Base-by-base conservation (phyloP, 345 rosid species). In the Citrus mangshanensis region DNA sequence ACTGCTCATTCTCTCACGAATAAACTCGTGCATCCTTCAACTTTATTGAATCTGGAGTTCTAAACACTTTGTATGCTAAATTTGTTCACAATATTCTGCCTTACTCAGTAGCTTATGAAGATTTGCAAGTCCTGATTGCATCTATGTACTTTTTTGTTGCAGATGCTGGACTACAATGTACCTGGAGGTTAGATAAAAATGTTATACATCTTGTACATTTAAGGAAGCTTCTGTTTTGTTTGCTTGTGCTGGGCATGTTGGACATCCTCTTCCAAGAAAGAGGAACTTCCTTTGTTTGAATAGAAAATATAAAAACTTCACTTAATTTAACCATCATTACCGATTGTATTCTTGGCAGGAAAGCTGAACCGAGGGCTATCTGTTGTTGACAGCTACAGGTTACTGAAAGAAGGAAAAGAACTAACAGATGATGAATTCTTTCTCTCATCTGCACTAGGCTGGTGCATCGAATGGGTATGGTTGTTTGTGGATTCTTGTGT, bases 81-180 rank as follows among this genome's bases (percentile, higher is more conserved):
- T 32, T 70, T 58, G 16, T 58, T 12, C 38, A n/a, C 4, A 54
- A 63, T 14, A 22, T 22, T 24, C 62, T 63, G 22, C 28, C 60
- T 75, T 56, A 10, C 18, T 51, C 13, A n/a, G 30, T 76, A 64
- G 12, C 24, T 32, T 22, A 8, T 37, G 19, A 68, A 35, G 18
- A 54, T 76, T 67, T 56, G 10, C 72, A n/a, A 55, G 73, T 67
- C 21, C 81, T 81, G 28, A 72, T 54, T 24, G 38, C 69, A 22
- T 38, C 9, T 27, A 42, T 27, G 8, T 81, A 21, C 66, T 55
- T 79, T 22, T 67, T 18, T 78, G 76, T 75, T 84, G 86, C 90
- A 96, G 99, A 94, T 96, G 98, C 78, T 94, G 82, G 95, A 91
- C 71, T 94, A 96, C 88, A 94, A 89, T 78, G 99, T 94, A 42